Percentiles rank a stretch among this genome's conserved stretches.
phyloP scores from a whole-genome alignment of 73 alveolate genomes.

The Paramecium tetraurelia region DNA sequence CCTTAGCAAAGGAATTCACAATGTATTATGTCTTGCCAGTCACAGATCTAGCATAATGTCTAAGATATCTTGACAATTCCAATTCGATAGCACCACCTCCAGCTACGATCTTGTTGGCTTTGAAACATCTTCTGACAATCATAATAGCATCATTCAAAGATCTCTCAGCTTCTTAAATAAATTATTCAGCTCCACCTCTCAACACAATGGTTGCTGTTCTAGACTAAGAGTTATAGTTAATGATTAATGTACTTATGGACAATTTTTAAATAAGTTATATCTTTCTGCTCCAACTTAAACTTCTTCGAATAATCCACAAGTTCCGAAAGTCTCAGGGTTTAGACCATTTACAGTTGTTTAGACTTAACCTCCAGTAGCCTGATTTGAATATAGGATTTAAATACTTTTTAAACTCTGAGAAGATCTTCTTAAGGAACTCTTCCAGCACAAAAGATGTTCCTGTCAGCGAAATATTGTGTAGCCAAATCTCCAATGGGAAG shows the following conservation, averaged over 20 bases:
- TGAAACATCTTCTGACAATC: slow-evolving; percentile 92
- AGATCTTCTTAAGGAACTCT: slow-evolving; percentile 93
- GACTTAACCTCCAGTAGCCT: slow-evolving; percentile 94
- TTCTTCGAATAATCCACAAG: slow-evolving; percentile 96
- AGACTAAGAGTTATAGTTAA: slow-evolving; percentile 43
- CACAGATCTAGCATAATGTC: slow-evolving; percentile 80
- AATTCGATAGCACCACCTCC: slow-evolving; percentile 93
- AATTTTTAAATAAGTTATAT: slow-evolving; percentile 79
- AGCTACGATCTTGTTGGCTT: slow-evolving; percentile 83
- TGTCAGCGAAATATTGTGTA: slow-evolving; percentile 93
- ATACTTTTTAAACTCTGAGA: slow-evolving; percentile 77
- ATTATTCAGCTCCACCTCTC: slow-evolving; percentile 99
- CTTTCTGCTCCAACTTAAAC: slow-evolving; percentile 94
- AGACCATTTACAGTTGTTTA: slow-evolving; percentile 92
- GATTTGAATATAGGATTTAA: neutral
- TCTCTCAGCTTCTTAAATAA: slow-evolving; percentile 97
- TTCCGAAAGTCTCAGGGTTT: slow-evolving; percentile 81
- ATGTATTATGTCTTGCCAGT: slow-evolving; percentile 91
- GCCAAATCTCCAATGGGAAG: slow-evolving; percentile 98
- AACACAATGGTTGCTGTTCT: slow-evolving; percentile 95
- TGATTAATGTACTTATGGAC: slow-evolving; percentile 60
- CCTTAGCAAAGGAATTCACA: slow-evolving; percentile 89
- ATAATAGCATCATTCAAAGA: slow-evolving; percentile 95
- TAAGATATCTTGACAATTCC: slow-evolving; percentile 91
- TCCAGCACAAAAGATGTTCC: slow-evolving; percentile 94